phyloP scores from a whole-genome alignment of 2,329 filamentous ascomycete genomes.

The Epichloe festucae region DNA sequence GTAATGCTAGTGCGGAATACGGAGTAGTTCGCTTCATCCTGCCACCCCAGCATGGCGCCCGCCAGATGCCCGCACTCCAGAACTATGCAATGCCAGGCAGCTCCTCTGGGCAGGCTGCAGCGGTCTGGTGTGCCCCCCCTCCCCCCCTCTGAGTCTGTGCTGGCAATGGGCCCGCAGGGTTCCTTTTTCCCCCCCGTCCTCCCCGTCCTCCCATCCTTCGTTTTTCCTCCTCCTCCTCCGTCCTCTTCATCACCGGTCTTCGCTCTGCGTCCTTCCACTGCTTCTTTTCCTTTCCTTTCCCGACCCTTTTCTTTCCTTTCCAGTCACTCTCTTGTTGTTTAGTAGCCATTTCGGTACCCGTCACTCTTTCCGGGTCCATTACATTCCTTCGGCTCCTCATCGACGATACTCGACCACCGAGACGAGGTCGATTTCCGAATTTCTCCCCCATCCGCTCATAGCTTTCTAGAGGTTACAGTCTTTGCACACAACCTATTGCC shows the following conservation, averaged over 20 bases:
- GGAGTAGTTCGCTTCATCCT: too few species aligned
- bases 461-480: conserved; percentile 9
- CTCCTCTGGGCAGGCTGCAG: not conserved
- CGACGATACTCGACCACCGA: conserved; percentile 9
- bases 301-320: conserved; percentile 29
- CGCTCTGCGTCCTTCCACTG: conserved; percentile 20
- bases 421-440: conserved; percentile 6
- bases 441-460: conserved; percentile 8
- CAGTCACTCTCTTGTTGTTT: conserved; percentile 39
- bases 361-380: conserved; percentile 40
- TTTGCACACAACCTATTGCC: not conserved
- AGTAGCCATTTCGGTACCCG: conserved; percentile 29
- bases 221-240: conserved; percentile 20
- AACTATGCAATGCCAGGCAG: too few species aligned
- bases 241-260: conserved; percentile 21
- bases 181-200: conserved; percentile 13
- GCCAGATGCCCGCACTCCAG: too few species aligned
- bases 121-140: not conserved
- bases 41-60: too few species aligned
- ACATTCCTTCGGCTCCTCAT: conserved; percentile 26
- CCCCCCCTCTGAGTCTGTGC: not conserved
- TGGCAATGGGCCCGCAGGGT: conserved; percentile 4
- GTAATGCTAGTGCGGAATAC: too few species aligned
- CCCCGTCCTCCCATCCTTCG: conserved; percentile 22
- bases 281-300: conserved; percentile 23